Base-by-base conservation (phyloP, 306 rosid genomes). In the Quercus rubra region DNA sequence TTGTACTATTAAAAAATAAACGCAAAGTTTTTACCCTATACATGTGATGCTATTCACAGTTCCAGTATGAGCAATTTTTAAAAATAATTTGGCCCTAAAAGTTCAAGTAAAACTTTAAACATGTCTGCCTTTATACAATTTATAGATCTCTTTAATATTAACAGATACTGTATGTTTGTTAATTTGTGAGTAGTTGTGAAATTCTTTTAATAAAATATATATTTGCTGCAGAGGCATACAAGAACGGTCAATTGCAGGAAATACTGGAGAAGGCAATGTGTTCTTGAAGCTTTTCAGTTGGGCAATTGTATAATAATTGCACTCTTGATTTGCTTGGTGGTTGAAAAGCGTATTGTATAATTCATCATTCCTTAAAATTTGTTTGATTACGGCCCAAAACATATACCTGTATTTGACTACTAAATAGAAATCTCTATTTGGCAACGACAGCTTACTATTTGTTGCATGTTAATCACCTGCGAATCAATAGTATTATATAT, bases 241-340 rank as follows among this genome's bases (percentile, higher is more conserved):
- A 92, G 83, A 92, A 81, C 0, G 98, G 99, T 19, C 83, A 92
- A 81, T 81, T 95, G 86, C 98, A 91, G 83, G 98, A 95, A 85
- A 51, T 70, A 80, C 73, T 95, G 89, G 97, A 92, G 90, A 95
- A 88, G 93, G 91, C 92, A 27, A 85, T 91, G 91, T 91, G 93
- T 80, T 88, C 97, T 1, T 94, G 90, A 92, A 77, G 76, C 78
- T 30, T 75, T 56, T 31, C 19, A 4, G 55, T 55, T 70, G 12
- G 70, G 62, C 20, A 51, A 31, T 20, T 3, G 20, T 7, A 33
- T 18, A 19, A 13, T 23, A 10, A 49, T 38, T 38, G 49, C 28
- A 57, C 51, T 21, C 52, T 23, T 41, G 17, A 25, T 15, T 79
- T 77, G 27, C 19, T 13, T 67, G 55, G 59, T 67, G 5, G 15